Conservation (phyloP, 148 eudicot species). For the Silene latifolia region DNA sequence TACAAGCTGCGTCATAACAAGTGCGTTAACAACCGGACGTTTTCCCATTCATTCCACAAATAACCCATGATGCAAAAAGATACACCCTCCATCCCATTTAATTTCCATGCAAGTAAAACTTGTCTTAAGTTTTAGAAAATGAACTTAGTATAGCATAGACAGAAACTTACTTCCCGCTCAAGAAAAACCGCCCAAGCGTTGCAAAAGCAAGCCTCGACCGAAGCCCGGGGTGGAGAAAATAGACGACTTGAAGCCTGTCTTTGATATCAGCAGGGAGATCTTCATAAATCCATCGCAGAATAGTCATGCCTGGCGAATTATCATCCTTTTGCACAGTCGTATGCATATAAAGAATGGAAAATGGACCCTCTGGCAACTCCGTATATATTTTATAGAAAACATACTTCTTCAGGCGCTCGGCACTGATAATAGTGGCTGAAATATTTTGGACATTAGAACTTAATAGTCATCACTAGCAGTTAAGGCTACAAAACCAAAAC, state of each 20-base stretch:
- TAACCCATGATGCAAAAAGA: background rate
- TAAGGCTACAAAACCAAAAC: too few species aligned
- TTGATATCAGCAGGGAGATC: slow-evolving; percentile 74
- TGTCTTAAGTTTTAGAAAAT: too few species aligned
- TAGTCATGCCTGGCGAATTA: slow-evolving; percentile 84
- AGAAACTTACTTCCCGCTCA: slow-evolving; percentile 77
- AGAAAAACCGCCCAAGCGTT: slow-evolving; percentile 80
- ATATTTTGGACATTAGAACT: slow-evolving; percentile 3
- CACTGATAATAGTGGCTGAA: slow-evolving; percentile 67
- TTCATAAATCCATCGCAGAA: slow-evolving; percentile 94
- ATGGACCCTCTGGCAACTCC: slow-evolving; percentile 80
- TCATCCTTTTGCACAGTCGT: slow-evolving; percentile 84
- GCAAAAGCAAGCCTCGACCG: slow-evolving; percentile 89
- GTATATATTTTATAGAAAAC: slow-evolving; percentile 62
- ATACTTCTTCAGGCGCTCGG: slow-evolving; percentile 76
- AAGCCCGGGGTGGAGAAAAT: slow-evolving; percentile 92
- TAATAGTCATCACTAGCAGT: background rate
- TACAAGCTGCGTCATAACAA: slow-evolving; percentile 50
- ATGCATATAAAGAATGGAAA: slow-evolving; percentile 80
- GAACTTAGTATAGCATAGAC: background rate
- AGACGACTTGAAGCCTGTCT: slow-evolving; percentile 83
- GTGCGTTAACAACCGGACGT: background rate
- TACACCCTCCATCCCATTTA: background rate
- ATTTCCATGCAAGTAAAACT: background rate
- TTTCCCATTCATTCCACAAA: background rate